Evolutionary conservation across 2,329 filamentous ascomycete species (phyloP), one percentile per base, ranked within the genome.

Genomic region (Grosmannia huntii): DNA sequence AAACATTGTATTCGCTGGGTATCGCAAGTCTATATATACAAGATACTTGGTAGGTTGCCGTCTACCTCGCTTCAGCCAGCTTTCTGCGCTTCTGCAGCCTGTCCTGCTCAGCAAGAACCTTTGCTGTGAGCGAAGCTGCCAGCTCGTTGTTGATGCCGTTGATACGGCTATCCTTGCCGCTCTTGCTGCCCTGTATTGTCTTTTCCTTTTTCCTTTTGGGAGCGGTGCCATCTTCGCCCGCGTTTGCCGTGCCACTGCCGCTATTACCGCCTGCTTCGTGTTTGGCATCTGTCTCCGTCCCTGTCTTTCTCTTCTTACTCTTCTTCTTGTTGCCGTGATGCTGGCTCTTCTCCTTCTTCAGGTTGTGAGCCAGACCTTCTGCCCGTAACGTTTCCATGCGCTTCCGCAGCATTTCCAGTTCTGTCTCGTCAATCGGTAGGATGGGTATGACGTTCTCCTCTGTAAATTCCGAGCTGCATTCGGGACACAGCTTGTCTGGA

Each of bases 81-180:
- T 88, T 95, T 61, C 88, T 78, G 64, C 85, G 76, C 73, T 92
- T 96, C 63, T 90, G 90, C 58, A 81, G 79, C 66, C 87, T 84
- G 55, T 92, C 87, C 69, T 96, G 89, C 66, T 97, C 92, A 27
- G 87, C 86, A 28, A 97, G 70, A 0, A 99, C 91, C 64, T 85
- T 90, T 0, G 87, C 88, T 0, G 92, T 95, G 50, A 99, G 73
- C 4, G 84, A 87, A 0, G 92, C 91, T 0, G 94, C 94, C 58
- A 89, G 81, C 0, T 89, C 77, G 65, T 97, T 95, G 69, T 96
- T 96, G 70, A 97, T 96, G 12, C 86, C 83, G 57, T 77, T 75
- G 53, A 73, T 69, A 53, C 73, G 71, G 1, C 67, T 68, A 48
- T 70, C 67, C 1, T 63, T 59, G 53, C 64, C 62, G 4, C 57